Evolutionary conservation across 2,329 filamentous ascomycete genomes (phyloP), one percentile per base, ranked within the genome.

Genomic region (Alternaria sp.): DNA sequence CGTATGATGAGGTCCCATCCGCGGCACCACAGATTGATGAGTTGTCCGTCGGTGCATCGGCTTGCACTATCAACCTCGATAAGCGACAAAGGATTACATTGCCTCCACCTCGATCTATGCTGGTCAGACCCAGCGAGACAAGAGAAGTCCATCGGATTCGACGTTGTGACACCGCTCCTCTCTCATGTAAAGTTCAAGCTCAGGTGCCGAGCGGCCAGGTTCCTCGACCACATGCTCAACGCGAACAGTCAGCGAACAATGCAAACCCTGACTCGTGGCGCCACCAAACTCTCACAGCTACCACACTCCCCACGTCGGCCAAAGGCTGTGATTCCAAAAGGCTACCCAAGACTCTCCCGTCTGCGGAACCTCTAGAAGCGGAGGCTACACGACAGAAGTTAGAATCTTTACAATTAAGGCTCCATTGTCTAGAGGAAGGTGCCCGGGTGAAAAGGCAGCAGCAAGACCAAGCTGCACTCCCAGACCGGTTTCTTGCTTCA

Each of bases 361-460:
- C 9, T 38, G 22, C 46, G 2, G 30, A 50, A 38, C 10, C 25
- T 6, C 32, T 27, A 38, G 38, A 51, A 57, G 38, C 22, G 10
- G 52, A 60, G 14, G 25, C 25, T 22, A n/a, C 30, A 40, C 57
- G 27, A 51, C 40, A 51, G 27, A 51, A 32, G 18, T 27, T 57
- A 5, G 57, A 52, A 16, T 44, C 38, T n/a, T 22, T 49, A 8
- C 53, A n/a, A 14, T 18, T 44, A 8, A 56, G 45, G 16, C 40
- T 57, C 14, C 16, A 38, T 32, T 34, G 34, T 8, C 18, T 52
- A 4, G 53, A 52, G n/a, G 46, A 46, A 32, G 30, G 54, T 1
- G 46, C 25, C 1, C 50, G 16, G 11, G 25, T n/a, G 2, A 38
- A 50, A 20, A 36, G 7, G 38, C 14, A 14, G 22, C 32, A 38